Evolutionary conservation across 2,329 filamentous ascomycete genomes (phyloP), one percentile per base, ranked within the genome.

Genomic region (Arthrobotrys pseudoclavata): DNA sequence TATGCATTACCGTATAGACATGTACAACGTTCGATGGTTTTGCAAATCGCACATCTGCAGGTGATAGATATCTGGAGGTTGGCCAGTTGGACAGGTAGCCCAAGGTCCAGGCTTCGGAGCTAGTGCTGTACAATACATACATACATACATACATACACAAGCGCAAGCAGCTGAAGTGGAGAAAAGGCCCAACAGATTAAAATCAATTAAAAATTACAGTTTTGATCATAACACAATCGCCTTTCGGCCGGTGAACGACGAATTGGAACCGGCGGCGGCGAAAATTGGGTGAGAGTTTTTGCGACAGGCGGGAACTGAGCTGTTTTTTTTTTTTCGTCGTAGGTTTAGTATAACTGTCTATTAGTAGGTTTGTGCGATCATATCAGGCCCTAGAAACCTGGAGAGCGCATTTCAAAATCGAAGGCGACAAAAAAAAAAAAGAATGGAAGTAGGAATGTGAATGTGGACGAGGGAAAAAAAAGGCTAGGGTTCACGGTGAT

Each of bases 371-470:
- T 55, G 71, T 60, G 57, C 55, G 71, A 55, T 62, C 70, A 62
- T 66, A 29, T 66, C 53, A 48, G 60, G 71, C 63, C 71, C 71
- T 76, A 64, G 9, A n/a, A 60, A 60, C 68, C 69, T 66, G 40
- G 60, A 55, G 53, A 62, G 69, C 53, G 62, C 69, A 48, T 62
- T 63, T 72, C 31, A 40, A 53, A 52, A 67, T 74, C 70, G 70
- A 75, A 75, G 62, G 70, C 70, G 63, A 75, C 71, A 76, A 57
- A 63, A 76, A 29, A 29, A 29, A 69, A 34, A 55, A 69, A 76
- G 26, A 69, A 47, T 18, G 45, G 15, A 55, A 22, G 60, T 20
- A 31, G 34, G 22, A 50, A 50, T 66, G 29, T 66, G 22, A 50
- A 50, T 66, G 29, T 66, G 37, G 52, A 45, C 45, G 66, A 69